phyloP scores from a whole-genome alignment of 148 eudicot species.

The Chenopodium suecicum region DNA sequence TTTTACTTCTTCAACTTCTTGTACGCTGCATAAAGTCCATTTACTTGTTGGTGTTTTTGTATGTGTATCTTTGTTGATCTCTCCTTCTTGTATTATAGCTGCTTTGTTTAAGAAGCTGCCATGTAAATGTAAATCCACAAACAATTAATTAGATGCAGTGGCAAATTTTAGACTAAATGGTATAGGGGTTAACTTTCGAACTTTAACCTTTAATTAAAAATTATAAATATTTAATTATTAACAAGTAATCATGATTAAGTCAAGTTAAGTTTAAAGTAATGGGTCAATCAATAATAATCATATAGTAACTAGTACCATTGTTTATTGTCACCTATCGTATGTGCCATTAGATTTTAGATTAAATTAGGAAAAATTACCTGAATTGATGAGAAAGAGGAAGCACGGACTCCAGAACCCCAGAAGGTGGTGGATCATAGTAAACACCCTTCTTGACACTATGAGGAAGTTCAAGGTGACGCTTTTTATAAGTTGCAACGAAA shows the following conservation, averaged over 20 bases:
- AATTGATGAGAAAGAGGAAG: conserved; percentile 53
- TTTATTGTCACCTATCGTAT: too few relatives aligned
- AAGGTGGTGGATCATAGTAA: conserved; percentile 49
- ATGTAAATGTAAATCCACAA: background rate
- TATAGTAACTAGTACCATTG: too few relatives aligned
- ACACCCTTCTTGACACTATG: conserved; percentile 23
- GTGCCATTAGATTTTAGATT: too few relatives aligned
- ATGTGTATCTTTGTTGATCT: conserved; percentile 31
- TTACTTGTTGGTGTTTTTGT: conserved; percentile 27
- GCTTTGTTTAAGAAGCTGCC: conserved; percentile 66
- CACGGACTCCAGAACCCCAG: conserved; percentile 30
- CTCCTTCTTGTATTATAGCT: conserved; percentile 53
- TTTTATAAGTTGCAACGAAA: conserved; percentile 52
- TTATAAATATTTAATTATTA: too few relatives aligned
- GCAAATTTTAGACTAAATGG: too few relatives aligned
- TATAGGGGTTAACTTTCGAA: too few relatives aligned
- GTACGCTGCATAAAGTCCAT: conserved; percentile 62
- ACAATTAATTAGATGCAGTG: too few relatives aligned
- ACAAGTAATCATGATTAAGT: too few relatives aligned
- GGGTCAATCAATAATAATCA: too few relatives aligned
- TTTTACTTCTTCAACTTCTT: conserved; percentile 68
- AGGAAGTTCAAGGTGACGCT: conserved; percentile 41
- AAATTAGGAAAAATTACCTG: conserved; percentile 33
- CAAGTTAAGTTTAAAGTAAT: too few relatives aligned
- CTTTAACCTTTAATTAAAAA: too few relatives aligned